Conservation (phyloP, 768 basidiomycete genomes). For the Cubamyces sp. region DNA sequence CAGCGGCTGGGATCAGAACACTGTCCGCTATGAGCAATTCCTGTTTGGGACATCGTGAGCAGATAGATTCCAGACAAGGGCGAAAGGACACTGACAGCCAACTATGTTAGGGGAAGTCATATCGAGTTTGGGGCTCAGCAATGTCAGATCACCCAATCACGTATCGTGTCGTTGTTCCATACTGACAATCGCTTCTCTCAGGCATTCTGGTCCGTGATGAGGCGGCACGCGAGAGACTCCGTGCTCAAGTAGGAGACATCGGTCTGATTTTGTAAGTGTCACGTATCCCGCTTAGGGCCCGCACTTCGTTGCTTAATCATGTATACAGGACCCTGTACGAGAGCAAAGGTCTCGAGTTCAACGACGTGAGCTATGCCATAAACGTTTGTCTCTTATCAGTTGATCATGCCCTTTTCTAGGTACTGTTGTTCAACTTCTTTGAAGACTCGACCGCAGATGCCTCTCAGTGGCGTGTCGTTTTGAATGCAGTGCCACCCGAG, state of each 20-base stretch:
- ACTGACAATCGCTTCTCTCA: slow-evolving; percentile 30
- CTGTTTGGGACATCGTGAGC: slow-evolving; percentile 54
- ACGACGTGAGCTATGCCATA: slow-evolving; percentile 48
- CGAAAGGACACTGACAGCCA: not conserved
- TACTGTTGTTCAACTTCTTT: slow-evolving; percentile 77
- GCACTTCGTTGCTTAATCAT: not conserved
- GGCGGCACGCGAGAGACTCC: slow-evolving; percentile 49
- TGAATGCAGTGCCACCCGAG: slow-evolving; percentile 44
- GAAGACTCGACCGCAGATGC: slow-evolving; percentile 56
- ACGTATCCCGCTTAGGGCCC: not conserved
- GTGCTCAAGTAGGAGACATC: slow-evolving; percentile 54
- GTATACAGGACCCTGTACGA: slow-evolving; percentile 54
- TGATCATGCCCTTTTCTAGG: slow-evolving; percentile 41
- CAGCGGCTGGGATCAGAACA: slow-evolving; percentile 47
- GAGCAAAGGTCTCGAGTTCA: slow-evolving; percentile 70
- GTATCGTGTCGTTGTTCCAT: not conserved
- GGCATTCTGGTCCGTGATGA: slow-evolving; percentile 75
- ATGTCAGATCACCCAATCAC: slow-evolving; percentile 45
- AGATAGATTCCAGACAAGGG: not conserved
- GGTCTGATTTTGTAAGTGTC: slow-evolving; percentile 59
- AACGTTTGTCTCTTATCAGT: not conserved
- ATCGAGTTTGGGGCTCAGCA: slow-evolving; percentile 69
- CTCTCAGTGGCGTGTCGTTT: slow-evolving; percentile 63
- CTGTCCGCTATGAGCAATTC: slow-evolving; percentile 56
- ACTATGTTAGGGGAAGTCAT: slow-evolving; percentile 42